Evolutionary conservation across 805 yeast genomes (phyloP), one percentile per base, ranked within the genome.

Genomic region (Lipomyces japonicus): DNA sequence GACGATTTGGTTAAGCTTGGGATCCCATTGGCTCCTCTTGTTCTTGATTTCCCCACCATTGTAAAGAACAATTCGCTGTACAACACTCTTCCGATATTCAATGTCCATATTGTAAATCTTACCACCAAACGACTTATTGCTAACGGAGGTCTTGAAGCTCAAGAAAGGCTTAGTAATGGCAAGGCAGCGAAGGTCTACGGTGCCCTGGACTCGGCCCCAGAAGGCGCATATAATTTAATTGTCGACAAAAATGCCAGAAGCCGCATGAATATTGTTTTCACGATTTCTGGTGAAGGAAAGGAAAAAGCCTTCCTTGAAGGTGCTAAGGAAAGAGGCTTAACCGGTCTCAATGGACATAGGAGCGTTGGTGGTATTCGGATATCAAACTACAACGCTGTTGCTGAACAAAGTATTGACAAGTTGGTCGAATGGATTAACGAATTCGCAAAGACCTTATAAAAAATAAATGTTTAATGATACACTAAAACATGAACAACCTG

Each of bases 351-450:
- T 70, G 97, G 98, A 37, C 97, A 91, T 70, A 80, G 97, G 67
- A 87, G 96, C 3, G 97, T 91, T 39, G 97, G 97, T 44, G 98
- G 98, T 26, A 84, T 93, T 70, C 82, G 98, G 69, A 90, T 95
- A 14, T 89, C 97, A 12, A 72, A 89, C 47, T 57, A 91, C 69
- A 91, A 93, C 64, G 96, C 97, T 14, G 85, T 93, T 45, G 67
- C 81, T 3, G 70, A 79, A 42, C 74, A 76, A 21, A 79, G 86
- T 61, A 82, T 80, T 25, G 71, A 79, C 54, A 61, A 71, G 49
- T 72, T 88, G 58, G 80, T 75, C 32, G 70, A 73, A 19, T 87
- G 77, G 60, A 68, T 86, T 39, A 68, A 73, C 19, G 74, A 77
- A 41, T 88, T 84, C 71, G 93, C 81, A 31, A 62, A 75, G 42